Evolutionary conservation across 2,329 filamentous ascomycete species (phyloP), one percentile per base, ranked within the genome.

Genomic region (Keithomyces neogunnii): DNA sequence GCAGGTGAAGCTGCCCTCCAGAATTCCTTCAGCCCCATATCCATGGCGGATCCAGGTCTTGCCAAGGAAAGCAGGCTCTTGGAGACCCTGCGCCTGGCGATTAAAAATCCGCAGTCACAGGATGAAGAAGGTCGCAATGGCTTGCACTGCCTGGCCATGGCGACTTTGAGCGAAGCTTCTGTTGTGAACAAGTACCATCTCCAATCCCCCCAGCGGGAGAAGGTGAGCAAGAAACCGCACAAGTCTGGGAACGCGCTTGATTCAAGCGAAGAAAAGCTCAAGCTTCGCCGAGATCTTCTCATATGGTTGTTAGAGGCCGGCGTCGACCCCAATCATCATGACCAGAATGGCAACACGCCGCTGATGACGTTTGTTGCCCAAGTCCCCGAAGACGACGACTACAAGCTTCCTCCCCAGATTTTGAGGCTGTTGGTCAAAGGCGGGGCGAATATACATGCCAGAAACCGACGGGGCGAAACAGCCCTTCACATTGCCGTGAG

Each of bases 141-240:
- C 7, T 66, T 82, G 13, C 79, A 82, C 56, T 80, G 77, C 54
- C 72, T 82, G n/a, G 78, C 78, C 2, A 72, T 75, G 53, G 76
- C 74, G 5, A 72, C 72, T n/a, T 63, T 81, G 1, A 71, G 71
- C 55, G 50, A 63, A 33, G 62, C 64, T 3, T 69, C 66, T 28
- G 62, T 73, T 8, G 60, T 66, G 11, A 64, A 67, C 48, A 70
- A 69, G 47, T 54, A 62, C 28, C 47, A 51, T 4, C 50, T 61
- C n/a, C 57, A 59, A 61, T 6, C 60, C 57, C 1, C 42, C 39
- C 11, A 47, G 49, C 5, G 50, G 47, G 19, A 50, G 2, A 56
- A 49, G 2, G 39, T 48, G 1, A 52, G 45, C 31, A 59, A 48
- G 46, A 54, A 53, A 11, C 45, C 49, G 4, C 45, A 53, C 6